Evolutionary conservation across 83 land plant species (phyloP), one percentile per base, ranked within the genome.

Genomic region (Picea engelmannii): DNA sequence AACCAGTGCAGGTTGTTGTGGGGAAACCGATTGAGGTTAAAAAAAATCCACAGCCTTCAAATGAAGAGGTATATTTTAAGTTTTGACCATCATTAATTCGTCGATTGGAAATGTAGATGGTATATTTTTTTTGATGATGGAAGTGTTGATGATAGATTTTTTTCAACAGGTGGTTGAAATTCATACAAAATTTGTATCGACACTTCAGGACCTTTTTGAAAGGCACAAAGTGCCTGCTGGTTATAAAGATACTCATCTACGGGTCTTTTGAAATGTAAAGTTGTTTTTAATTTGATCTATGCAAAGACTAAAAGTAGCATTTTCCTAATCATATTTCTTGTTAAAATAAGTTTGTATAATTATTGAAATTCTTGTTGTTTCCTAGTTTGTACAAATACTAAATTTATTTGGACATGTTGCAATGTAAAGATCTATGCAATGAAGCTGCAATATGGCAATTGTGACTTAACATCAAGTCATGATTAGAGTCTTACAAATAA

Each of bases 11-110:
- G 80, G 92, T 92, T 79, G 94, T 93, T 61, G 94, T 96, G 31
- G 99, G 99, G 58, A 90, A 70, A 83, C 99, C 99, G 5, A 96
- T 96, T 79, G 88, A 90, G 62, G 73, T 95, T 18, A 83, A 85
- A 81, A 90, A 88, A 78, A 90, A 88, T 83, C 85, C 90, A 9
- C 81, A 88, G 55, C 99, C 99, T 13, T 85, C 97, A 5, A 27
- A 21, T 12, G 97, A 93, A 73, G 91, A 96, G 97, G 99, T 94
- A 79, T 35, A 40, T 59, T 21, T 23, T 31, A 77, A 77, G 38
- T 35, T 35, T 35, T 31, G 59, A 77, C 40, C 0, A 31, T 27
- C 79, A 59, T 6, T 77, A 24, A 16, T 16, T 59, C 11, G 27
- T 23, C n/a, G 23, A 42, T 44, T 40, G 27, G 79, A 59, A 55